Percentiles rank a stretch among this genome's conserved stretches.
phyloP scores from a whole-genome alignment of 2,329 filamentous ascomycete genomes.

The Trichoderma pleuroti region DNA sequence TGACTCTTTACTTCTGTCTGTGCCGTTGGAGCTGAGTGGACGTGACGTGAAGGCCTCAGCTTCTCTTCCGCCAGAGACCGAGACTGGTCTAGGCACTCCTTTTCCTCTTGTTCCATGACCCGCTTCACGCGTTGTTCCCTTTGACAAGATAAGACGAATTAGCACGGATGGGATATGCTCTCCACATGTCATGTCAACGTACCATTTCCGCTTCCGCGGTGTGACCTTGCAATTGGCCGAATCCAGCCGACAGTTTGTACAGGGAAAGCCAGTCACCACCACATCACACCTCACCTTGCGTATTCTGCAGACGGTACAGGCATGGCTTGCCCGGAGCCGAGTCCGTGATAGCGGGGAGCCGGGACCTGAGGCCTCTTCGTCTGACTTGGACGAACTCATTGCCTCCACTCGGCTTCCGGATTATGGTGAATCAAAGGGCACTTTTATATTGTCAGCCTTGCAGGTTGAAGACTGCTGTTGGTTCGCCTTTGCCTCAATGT shows the following conservation, averaged over 20 bases:
- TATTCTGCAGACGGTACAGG: slow-evolving; percentile 3
- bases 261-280: slow-evolving; percentile 16
- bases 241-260: slow-evolving; percentile 22
- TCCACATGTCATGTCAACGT: background rate
- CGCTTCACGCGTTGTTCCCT: slow-evolving; percentile 15
- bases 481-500: background rate
- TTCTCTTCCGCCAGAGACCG: background rate
- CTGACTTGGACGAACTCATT: slow-evolving; percentile 4
- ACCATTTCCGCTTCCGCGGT: slow-evolving; percentile 12
- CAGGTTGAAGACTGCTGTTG: background rate
- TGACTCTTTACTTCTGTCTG: background rate
- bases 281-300: slow-evolving; percentile 23
- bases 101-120: slow-evolving; percentile 6
- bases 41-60: background rate
- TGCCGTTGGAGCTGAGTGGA: background rate
- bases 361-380: background rate
- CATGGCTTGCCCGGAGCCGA: slow-evolving; percentile 11
- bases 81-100: background rate
- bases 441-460: background rate
- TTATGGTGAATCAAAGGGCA: background rate
- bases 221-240: slow-evolving; percentile 15
- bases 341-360: background rate
- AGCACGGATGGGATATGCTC: background rate
- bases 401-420: background rate
- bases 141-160: background rate